Evolutionary conservation across 2,329 filamentous ascomycete species (phyloP).

Genomic region (Diplodia corticola): DNA sequence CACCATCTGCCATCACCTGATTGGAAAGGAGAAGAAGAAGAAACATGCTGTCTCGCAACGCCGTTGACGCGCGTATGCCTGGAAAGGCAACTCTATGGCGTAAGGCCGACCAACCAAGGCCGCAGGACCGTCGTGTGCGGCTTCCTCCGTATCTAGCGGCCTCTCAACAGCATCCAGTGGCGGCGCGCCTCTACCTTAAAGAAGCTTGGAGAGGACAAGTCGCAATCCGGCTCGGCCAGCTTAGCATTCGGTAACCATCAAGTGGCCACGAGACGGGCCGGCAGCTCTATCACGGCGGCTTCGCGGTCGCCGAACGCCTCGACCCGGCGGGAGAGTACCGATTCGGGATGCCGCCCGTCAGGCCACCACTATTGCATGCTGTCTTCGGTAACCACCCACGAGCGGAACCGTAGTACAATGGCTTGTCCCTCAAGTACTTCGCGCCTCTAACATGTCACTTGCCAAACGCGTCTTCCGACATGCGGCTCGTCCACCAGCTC

Average conservation of each 20-base stretch:
- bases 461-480: background rate
- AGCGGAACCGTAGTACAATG: background rate
- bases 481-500: background rate
- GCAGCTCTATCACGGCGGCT: constrained; percentile 6
- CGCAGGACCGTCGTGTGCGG: background rate
- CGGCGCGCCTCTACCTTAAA: background rate
- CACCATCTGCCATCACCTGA: background rate
- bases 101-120: background rate
- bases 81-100: background rate
- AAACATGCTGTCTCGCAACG: background rate
- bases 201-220: background rate
- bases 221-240: background rate
- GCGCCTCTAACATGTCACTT: background rate
- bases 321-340: background rate
- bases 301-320: background rate
- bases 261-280: constrained; percentile 1
- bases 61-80: background rate
- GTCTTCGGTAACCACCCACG: background rate
- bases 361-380: background rate
- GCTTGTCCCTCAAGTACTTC: background rate
- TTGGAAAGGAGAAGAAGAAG: background rate
- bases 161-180: constrained; percentile 5
- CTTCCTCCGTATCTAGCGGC: background rate
- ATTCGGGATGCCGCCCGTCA: background rate
- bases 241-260: constrained; percentile 4